These are phyloP conservation scores for Sporisorium reilianum DNA, from an alignment of 1,284 basidiomycete species.

Conservation along the genomic window DNA sequence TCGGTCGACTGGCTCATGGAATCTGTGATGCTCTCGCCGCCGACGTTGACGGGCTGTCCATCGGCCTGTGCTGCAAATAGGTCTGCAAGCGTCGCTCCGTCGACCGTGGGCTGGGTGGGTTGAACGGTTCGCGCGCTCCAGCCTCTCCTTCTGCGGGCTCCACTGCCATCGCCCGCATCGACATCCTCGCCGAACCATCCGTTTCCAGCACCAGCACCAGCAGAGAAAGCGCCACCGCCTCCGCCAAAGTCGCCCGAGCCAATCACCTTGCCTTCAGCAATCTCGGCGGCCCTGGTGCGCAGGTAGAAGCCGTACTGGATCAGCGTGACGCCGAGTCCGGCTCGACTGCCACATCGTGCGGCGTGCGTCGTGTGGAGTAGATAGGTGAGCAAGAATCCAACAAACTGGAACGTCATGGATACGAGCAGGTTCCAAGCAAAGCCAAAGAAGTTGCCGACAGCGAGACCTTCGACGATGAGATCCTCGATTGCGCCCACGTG, in stretches of 20 bases:
- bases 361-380: slow-evolving; percentile 80
- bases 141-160: slow-evolving; percentile 13
- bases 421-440: slow-evolving; percentile 85
- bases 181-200: slow-evolving; percentile 59
- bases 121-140: slow-evolving; percentile 28
- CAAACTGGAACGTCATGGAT: slow-evolving; percentile 95
- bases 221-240: slow-evolving; percentile 17
- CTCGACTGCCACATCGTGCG: slow-evolving; percentile 91
- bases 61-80: slow-evolving; percentile 68
- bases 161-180: slow-evolving; percentile 8
- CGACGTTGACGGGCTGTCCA: slow-evolving; percentile 65
- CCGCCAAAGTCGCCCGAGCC: slow-evolving; percentile 19
- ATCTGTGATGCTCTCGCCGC: slow-evolving; percentile 70
- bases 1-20: slow-evolving; percentile 74
- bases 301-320: slow-evolving; percentile 88
- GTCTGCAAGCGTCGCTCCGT: slow-evolving; percentile 53
- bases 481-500: slow-evolving; percentile 71
- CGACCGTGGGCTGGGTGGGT: slow-evolving; percentile 8
- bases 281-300: slow-evolving; percentile 71
- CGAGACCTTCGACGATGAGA: slow-evolving; percentile 74
- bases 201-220: slow-evolving; percentile 56
- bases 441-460: slow-evolving; percentile 76
- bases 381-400: slow-evolving; percentile 72
- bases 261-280: slow-evolving; percentile 64
- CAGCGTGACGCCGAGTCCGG: slow-evolving; percentile 91